Evolutionary conservation across 164 flowering plant genomes (phyloP).

Genomic region (Stephania japonica): DNA sequence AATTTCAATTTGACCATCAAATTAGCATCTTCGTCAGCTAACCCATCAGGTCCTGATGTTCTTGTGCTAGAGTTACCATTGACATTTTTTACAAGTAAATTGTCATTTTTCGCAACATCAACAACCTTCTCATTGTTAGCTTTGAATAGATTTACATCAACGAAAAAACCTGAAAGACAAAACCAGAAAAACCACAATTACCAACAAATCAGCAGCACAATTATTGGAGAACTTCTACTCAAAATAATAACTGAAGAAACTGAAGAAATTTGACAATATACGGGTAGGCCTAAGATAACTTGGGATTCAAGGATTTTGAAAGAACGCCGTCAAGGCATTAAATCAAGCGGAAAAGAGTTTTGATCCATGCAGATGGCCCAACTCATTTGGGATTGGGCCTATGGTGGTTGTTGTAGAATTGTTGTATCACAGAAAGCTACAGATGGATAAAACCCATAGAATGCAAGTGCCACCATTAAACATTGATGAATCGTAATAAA

Average conservation of each 20-base stretch:
- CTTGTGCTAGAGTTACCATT: slow-evolving; percentile 24
- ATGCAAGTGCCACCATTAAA: neutral
- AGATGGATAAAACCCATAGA: neutral
- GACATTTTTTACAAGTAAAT: slow-evolving; percentile 17
- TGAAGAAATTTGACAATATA: no score
- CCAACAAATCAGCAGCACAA: neutral
- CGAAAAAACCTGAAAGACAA: slow-evolving; percentile 66
- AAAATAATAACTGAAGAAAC: no score
- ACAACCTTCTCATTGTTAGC: slow-evolving; percentile 52
- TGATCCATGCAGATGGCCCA: no score
- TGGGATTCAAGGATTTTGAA: no score
- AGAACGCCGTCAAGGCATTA: no score
- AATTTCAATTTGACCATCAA: slow-evolving; percentile 90
- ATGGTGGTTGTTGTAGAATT: no score
- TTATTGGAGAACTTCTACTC: no score
- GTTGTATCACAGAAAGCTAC: neutral
- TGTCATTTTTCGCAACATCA: slow-evolving; percentile 35
- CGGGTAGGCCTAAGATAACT: no score
- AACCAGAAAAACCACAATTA: neutral
- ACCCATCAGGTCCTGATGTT: slow-evolving; percentile 35
- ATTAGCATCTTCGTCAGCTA: slow-evolving; percentile 93
- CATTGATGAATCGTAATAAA: neutral
- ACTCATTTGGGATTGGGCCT: no score
- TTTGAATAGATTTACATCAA: slow-evolving; percentile 84
- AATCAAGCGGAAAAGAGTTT: no score